Evolutionary conservation across 2,329 filamentous ascomycete genomes (phyloP).

Genomic region (Didymella pinodella): DNA sequence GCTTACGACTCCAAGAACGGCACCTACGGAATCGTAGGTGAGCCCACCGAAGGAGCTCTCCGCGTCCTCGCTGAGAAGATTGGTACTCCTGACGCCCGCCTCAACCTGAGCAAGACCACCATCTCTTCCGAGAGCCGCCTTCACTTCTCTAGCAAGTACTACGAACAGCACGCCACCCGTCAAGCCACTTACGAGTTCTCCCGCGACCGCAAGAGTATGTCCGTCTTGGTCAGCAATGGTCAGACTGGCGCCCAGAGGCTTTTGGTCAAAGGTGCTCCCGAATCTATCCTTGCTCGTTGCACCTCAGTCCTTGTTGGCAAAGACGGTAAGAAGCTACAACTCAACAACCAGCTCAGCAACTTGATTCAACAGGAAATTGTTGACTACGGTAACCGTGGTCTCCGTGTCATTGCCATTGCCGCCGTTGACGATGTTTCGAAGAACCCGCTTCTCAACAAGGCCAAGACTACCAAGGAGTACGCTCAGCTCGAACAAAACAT

Average conservation of each 20-base stretch:
- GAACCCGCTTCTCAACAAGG: conserved; percentile 73
- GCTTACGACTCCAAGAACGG: conserved; percentile 80
- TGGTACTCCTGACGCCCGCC: conserved; percentile 74
- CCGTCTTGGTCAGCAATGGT: conserved; percentile 77
- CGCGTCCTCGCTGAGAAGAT: conserved; percentile 93
- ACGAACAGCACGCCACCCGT: conserved; percentile 76
- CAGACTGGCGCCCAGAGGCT: conserved; percentile 74
- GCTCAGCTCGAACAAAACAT: conserved; percentile 88
- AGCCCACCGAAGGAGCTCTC: conserved; percentile 93
- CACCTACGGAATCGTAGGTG: conserved; percentile 83
- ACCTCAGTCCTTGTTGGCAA: conserved; percentile 79
- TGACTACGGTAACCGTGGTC: conserved; percentile 88
- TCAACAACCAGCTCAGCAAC: conserved; percentile 73
- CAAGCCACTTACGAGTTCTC: conserved; percentile 96
- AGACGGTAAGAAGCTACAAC: conserved; percentile 76
- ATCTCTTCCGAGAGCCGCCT: conserved; percentile 67
- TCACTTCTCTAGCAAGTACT: conserved; percentile 83
- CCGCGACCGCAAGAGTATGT: conserved; percentile 98
- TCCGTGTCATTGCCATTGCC: conserved; percentile 93
- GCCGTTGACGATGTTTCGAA: conserved; percentile 77
- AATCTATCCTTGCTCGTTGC: conserved; percentile 93
- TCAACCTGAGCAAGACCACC: conserved; percentile 61
- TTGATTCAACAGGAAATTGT: conserved; percentile 81
- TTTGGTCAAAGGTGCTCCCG: conserved; percentile 94
- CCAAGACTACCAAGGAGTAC: conserved; percentile 86